phyloP scores from a whole-genome alignment of 2,329 filamentous ascomycete genomes.

The Beauveria bassiana region DNA sequence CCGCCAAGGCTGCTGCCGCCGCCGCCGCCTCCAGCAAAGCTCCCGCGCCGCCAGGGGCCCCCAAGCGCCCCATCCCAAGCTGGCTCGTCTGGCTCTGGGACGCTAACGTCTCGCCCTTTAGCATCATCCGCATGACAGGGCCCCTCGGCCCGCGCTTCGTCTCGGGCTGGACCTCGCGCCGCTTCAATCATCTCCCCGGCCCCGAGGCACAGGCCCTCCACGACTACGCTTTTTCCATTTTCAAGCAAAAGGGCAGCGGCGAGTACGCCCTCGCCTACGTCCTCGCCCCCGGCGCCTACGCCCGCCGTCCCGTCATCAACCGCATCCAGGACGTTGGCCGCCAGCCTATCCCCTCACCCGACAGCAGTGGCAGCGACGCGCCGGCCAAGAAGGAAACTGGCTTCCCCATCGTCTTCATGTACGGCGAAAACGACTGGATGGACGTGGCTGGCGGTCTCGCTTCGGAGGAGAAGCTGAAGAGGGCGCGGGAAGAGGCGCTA shows the following conservation, averaged over 20 bases:
- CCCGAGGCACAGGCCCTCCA: conserved; percentile 80
- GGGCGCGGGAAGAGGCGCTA: conserved; percentile 54
- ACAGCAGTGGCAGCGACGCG: conserved; percentile 14
- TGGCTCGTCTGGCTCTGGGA: conserved; percentile 97
- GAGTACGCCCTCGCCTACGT: conserved; percentile 92
- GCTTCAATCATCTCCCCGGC: conserved; percentile 79
- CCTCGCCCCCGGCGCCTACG: conserved; percentile 87
- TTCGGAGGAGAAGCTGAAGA: conserved; percentile 69
- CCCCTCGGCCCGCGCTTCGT: conserved; percentile 87
- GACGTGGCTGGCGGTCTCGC: conserved; percentile 80
- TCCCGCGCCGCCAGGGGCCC: conserved; percentile 22
- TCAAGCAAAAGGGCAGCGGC: conserved; percentile 83
- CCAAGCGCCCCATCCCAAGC: conserved; percentile 58
- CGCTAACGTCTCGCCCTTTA: conserved; percentile 92
- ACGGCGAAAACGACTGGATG: conserved; percentile 99
- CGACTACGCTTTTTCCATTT: conserved; percentile 89
- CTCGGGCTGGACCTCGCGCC: conserved; percentile 87
- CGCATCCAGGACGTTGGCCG: conserved; percentile 80
- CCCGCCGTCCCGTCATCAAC: conserved; percentile 77
- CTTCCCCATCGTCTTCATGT: conserved; percentile 84
- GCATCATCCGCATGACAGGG: conserved; percentile 77
- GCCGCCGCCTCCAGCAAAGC: conserved; percentile 24
- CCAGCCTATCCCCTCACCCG: conserved; percentile 40
- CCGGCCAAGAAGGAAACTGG: conserved; percentile 48
- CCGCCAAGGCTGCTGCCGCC: conserved; percentile 17